Percentiles rank a stretch among this genome's conserved stretches.
Conservation (phyloP, 2,329 filamentous ascomycete species). For the Xylariaceae sp. region DNA sequence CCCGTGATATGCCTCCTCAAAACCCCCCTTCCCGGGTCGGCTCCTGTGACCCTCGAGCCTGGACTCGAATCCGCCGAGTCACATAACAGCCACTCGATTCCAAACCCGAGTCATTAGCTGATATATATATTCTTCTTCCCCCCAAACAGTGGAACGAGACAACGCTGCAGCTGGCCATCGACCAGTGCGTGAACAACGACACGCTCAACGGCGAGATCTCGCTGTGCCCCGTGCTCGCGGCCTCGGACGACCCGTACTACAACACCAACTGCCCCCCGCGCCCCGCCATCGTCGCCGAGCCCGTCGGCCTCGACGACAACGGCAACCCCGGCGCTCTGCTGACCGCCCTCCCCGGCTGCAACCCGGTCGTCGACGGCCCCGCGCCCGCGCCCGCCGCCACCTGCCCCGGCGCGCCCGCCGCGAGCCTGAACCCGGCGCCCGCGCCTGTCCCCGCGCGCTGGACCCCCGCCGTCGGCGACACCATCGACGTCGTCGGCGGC, state of each 20-base stretch:
- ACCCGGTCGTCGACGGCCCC: slow-evolving; percentile 29
- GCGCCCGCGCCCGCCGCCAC: slow-evolving; percentile 5
- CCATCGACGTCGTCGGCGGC: too few species aligned
- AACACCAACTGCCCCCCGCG: slow-evolving; percentile 36
- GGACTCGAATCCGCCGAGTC: too few species aligned
- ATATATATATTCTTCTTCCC: not conserved
- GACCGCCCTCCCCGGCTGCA: slow-evolving; percentile 44
- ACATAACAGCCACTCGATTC: too few species aligned
- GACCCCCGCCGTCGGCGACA: too few species aligned
- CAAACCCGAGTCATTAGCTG: not conserved
- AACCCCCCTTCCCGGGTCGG: too few species aligned
- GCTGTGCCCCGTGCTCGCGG: slow-evolving; percentile 22
- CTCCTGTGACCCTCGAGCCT: too few species aligned
- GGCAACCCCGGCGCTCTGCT: too few species aligned
- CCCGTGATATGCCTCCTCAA: too few species aligned
- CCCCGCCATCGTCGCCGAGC: slow-evolving; percentile 34
- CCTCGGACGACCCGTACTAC: slow-evolving; percentile 28
- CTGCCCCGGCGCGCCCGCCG: slow-evolving; percentile 7
- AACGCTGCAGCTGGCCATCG: slow-evolving; percentile 21
- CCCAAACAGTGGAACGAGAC: slow-evolving; percentile 1
- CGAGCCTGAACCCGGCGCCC: slow-evolving; percentile 1
- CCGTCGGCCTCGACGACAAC: slow-evolving; percentile 33
- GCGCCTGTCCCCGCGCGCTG: too few species aligned
- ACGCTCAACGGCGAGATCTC: slow-evolving; percentile 22
- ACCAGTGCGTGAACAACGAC: slow-evolving; percentile 18